A percentile compares a stretch with the other conserved stretches of the same genome.
Evolutionary conservation across 768 basidiomycete genomes (phyloP).

Genomic region (Mrakia gelida): DNA sequence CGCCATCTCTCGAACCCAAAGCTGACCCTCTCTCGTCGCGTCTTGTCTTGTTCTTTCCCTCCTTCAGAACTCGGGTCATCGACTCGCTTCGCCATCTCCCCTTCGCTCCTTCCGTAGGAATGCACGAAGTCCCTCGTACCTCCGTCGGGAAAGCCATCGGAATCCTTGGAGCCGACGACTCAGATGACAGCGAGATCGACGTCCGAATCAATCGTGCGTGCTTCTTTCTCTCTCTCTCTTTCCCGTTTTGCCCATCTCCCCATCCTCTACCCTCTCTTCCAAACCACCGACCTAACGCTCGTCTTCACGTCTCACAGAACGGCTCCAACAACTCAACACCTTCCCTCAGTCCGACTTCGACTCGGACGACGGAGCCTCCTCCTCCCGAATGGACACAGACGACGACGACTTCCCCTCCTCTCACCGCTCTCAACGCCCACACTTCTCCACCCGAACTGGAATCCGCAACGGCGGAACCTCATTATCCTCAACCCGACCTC

Average conservation of each 20-base stretch:
- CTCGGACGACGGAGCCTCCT: constrained; percentile 15
- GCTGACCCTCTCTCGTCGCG: constrained; percentile 38
- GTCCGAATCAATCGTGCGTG: constrained; percentile 44
- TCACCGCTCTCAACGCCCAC: not conserved
- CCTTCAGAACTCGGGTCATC: constrained; percentile 51
- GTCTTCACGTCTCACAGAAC: too few relatives aligned
- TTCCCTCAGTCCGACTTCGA: constrained; percentile 24
- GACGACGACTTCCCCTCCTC: constrained; percentile 14
- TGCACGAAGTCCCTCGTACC: constrained; percentile 76
- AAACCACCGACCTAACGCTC: too few relatives aligned
- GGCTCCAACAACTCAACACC: constrained; percentile 27
- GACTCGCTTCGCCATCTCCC: constrained; percentile 58
- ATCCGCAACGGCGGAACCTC: not conserved
- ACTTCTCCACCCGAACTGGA: not conserved
- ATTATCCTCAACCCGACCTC: not conserved
- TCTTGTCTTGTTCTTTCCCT: constrained; percentile 38
- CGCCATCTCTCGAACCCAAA: too few relatives aligned
- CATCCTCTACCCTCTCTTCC: too few relatives aligned
- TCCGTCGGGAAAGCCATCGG: constrained; percentile 45
- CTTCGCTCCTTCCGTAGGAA: constrained; percentile 75
- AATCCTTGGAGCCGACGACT: constrained; percentile 49
- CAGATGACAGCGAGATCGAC: constrained; percentile 44
- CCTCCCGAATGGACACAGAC: constrained; percentile 21
- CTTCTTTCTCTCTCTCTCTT: not conserved
- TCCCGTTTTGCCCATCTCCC: too few relatives aligned